Base-by-base conservation (phyloP, 2,329 filamentous ascomycete genomes). In the Alternaria sp. region DNA sequence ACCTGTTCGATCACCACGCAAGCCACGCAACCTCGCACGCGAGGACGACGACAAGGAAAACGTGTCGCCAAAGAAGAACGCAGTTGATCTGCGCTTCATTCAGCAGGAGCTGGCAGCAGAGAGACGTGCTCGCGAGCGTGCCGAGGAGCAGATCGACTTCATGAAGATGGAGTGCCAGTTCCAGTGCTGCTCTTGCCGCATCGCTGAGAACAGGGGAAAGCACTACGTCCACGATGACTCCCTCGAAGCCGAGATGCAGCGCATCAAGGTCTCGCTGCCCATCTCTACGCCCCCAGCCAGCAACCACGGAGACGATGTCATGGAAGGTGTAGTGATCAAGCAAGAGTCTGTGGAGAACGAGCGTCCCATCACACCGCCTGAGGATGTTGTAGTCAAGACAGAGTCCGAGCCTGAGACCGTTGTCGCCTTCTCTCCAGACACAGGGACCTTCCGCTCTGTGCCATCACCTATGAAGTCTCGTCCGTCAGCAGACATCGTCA, bases 151-250 rank as follows among this genome's bases (percentile, higher is more conserved):
- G 73, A 84, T 93, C 51, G 90, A 94, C 30, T 94, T 93, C 78
- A 83, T 94, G 75, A 88, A 92, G 74, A 86, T 91, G 58, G 92
- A 95, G 77, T 93, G 90, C 76, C 85, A 88, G 54, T 86, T 94
- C 67, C 85, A 86, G 50, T 88, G 87, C 78, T 93, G 91, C 81
- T 82, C 86, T 2, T 90, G 89, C 74, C 86, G 72, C 65, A 77
- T 81, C 70, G 77, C 78, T 11, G 76, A 80, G 67, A 73, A 75
- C 51, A 71, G 78, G 49, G 71, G 80, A 75, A 78, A 77, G 76
- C 58, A 77, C 60, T 74, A 82, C 71, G 71, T 81, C 70, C 70
- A 83, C 64, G 74, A 80, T 64, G 69, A 76, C 55, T 77, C 71
- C 6, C 77, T 77, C 30, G 73, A 69, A 5, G 71, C 69, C 21